Percentiles rank a stretch among this genome's conserved stretches.
These are phyloP conservation scores for Plantago lanceolata DNA, from an alignment of 305 asterid genomes.

Conservation along the genomic window DNA sequence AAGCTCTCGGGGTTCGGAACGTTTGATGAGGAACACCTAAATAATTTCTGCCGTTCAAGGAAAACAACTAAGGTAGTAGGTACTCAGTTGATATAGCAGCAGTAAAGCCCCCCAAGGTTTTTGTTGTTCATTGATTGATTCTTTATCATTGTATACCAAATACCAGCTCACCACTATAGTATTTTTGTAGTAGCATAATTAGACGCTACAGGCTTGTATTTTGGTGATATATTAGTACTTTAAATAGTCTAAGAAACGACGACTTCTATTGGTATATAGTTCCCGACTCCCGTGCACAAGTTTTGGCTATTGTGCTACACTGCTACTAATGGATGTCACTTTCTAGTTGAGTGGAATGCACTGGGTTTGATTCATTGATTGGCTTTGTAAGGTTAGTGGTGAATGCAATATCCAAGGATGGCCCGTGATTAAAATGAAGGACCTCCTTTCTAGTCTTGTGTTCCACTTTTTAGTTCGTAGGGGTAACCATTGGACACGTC, in stretches of 20 bases:
- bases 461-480: too few species aligned
- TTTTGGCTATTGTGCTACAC: too few species aligned
- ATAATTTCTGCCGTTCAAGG: slow-evolving; percentile 44
- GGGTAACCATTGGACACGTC: too few species aligned
- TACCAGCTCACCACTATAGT: neutral
- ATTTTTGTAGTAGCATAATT: neutral
- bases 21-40: slow-evolving; percentile 40
- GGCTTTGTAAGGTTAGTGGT: too few species aligned
- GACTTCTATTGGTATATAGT: too few species aligned
- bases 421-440: too few species aligned
- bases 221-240: neutral
- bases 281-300: too few species aligned
- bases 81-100: slow-evolving; percentile 40
- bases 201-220: neutral
- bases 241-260: neutral
- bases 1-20: slow-evolving; percentile 71
- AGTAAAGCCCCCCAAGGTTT: neutral
- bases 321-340: too few species aligned
- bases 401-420: too few species aligned
- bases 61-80: slow-evolving; percentile 26
- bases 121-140: slow-evolving; percentile 23
- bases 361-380: too few species aligned
- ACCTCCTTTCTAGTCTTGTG: too few species aligned
- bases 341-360: too few species aligned
- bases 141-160: neutral